Evolutionary conservation across 352 stramenopile species (phyloP), one percentile per base, ranked within the genome.

Genomic region (Blastocystis hominis): DNA sequence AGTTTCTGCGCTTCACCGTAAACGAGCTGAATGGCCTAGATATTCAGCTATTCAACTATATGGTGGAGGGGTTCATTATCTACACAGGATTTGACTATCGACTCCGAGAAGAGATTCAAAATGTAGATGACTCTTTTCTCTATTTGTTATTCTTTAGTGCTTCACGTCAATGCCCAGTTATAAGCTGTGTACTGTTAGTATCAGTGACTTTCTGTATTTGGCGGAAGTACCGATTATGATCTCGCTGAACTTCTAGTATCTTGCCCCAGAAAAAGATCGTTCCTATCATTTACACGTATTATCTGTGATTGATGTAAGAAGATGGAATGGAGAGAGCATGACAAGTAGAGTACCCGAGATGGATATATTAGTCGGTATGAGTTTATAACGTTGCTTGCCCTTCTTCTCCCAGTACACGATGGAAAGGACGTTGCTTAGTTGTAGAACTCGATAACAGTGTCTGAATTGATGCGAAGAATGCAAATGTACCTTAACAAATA

Each of bases 401-500:
- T 75, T 15, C 9, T 75, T n/a, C 42, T 75, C 17, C 63, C 63
- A 50, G 63, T 75, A n/a, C 7, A 4, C 5, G 7, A 46, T 6
- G 10, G 7, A 17, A 9, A 9, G 7, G 24, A 40, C n/a, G n/a
- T n/a, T n/a, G 42, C 24, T 42, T 17, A 50, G 10, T 9, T 40
- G 7, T 75, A 75, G 63, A 75, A 75, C 9, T 75, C 63, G 13
- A 75, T 75, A 30, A 75, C 63, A 4, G 9, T 36, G 10, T n/a
- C 9, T n/a, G 63, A 75, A 40, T 24, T 75, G 36, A 36, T n/a
- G 24, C 63, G 63, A 42, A 75, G 63, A n/a, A 75, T 75, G 24
- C 63, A 75, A 40, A 75, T 46, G 63, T 75, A 75, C 36, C 10
- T 75, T n/a, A 75, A 75, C 63, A 75, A 75, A 75, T 75, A 75